phyloP scores from a whole-genome alignment of 2,329 filamentous ascomycete genomes.

The Trichoderma polysporum region DNA sequence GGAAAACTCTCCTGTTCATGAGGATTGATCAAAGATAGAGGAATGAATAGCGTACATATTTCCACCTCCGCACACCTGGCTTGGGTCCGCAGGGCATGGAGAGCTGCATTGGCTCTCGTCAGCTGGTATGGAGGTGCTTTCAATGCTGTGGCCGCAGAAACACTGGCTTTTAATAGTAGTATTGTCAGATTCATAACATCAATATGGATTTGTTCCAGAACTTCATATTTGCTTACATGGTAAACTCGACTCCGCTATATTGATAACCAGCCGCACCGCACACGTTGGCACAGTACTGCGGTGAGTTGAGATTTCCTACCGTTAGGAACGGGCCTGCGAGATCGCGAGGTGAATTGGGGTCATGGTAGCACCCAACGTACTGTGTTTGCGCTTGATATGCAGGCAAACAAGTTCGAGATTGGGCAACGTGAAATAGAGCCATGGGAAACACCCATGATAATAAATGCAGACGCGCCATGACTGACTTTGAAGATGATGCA shows the following conservation, averaged over 20 bases:
- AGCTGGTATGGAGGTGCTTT: slow-evolving; percentile 20
- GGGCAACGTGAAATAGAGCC: slow-evolving; percentile 15
- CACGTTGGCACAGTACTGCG: slow-evolving; percentile 24
- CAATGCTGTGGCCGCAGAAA: slow-evolving; percentile 22
- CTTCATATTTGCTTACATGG: slow-evolving; percentile 9
- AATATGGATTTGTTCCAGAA: not conserved
- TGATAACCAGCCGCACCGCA: slow-evolving; percentile 24
- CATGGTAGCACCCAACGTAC: slow-evolving; percentile 21
- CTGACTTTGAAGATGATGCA: not conserved
- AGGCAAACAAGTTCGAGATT: slow-evolving; percentile 20
- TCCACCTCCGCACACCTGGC: slow-evolving; percentile 20
- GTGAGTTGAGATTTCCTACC: slow-evolving; percentile 20
- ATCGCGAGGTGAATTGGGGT: slow-evolving; percentile 21
- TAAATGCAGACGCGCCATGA: slow-evolving; percentile 8
- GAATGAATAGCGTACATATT: slow-evolving; percentile 17
- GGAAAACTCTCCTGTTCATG: not conserved
- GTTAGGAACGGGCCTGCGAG: slow-evolving; percentile 20
- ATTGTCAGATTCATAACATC: not conserved
- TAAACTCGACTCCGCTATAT: slow-evolving; percentile 21
- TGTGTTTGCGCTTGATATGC: slow-evolving; percentile 16
- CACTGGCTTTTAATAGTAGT: slow-evolving; percentile 17
- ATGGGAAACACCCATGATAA: slow-evolving; percentile 17
- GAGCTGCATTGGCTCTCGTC: slow-evolving; percentile 21
- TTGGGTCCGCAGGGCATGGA: slow-evolving; percentile 19
- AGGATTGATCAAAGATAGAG: not conserved